Evolutionary conservation across 129 eudicot species (phyloP).

Genomic region (Silybum marianum): DNA sequence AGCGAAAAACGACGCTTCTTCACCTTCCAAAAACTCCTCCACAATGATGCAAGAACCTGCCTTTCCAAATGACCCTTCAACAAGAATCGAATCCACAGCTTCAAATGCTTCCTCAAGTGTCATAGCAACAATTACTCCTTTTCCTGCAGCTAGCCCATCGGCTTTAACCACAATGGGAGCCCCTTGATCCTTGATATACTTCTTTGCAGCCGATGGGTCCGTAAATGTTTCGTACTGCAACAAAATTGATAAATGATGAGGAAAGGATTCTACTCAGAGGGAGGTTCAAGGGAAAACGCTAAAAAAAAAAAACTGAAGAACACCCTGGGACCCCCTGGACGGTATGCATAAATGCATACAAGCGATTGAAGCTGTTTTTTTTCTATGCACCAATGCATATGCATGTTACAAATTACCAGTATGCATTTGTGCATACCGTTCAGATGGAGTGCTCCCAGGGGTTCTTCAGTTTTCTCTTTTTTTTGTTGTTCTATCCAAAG

Average conservation of each 20-base stretch:
- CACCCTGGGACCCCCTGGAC: no score
- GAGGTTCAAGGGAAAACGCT: no score
- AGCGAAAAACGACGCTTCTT: conserved; percentile 92
- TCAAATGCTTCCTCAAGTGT: conserved; percentile 79
- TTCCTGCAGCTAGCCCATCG: conserved; percentile 94
- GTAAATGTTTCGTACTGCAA: conserved; percentile 81
- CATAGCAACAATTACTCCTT: conserved; percentile 90
- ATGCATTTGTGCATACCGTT: no score
- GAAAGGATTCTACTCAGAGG: not conserved
- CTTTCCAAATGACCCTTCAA: conserved; percentile 57
- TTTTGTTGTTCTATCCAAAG: no score
- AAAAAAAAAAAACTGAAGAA: no score
- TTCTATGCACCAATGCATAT: no score
- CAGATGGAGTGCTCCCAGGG: no score
- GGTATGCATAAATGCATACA: no score
- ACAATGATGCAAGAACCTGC: conserved; percentile 80
- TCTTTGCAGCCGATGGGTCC: conserved; percentile 71
- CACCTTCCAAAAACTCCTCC: conserved; percentile 92
- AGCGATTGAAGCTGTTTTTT: no score
- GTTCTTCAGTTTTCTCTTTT: no score
- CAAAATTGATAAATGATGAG: not conserved
- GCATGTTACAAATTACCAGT: no score
- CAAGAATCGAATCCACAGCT: conserved; percentile 87
- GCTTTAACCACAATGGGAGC: conserved; percentile 91
- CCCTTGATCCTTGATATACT: conserved; percentile 73